A percentile compares a stretch with the other conserved stretches of the same genome.
These are phyloP conservation scores for Mycosphaerella sp. DNA, from an alignment of 2,329 filamentous ascomycete genomes.

Conservation along the genomic window DNA sequence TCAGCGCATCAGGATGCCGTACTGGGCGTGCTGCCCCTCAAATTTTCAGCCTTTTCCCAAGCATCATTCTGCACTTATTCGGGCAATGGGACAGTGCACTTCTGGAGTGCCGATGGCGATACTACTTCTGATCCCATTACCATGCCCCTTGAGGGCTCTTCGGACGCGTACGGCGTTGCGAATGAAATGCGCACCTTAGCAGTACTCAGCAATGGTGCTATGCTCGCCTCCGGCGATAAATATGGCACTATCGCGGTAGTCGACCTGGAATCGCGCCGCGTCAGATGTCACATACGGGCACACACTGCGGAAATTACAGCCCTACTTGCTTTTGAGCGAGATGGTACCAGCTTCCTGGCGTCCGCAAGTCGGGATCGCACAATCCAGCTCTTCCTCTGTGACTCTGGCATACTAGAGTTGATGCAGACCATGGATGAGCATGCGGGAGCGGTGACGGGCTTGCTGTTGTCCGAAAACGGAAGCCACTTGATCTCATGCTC, in stretches of 20 bases:
- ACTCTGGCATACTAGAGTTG: constrained; percentile 47
- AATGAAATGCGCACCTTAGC: constrained; percentile 56
- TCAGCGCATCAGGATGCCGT: constrained; percentile 55
- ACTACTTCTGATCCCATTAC: constrained; percentile 55
- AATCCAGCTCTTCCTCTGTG: constrained; percentile 79
- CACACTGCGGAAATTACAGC: constrained; percentile 81
- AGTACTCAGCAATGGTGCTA: constrained; percentile 55
- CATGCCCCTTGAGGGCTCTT: constrained; percentile 62
- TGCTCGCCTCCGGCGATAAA: constrained; percentile 78
- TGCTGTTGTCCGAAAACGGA: constrained; percentile 69
- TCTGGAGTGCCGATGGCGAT: constrained; percentile 73
- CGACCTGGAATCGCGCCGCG: constrained; percentile 55
- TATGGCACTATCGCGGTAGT: constrained; percentile 64
- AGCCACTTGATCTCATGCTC: constrained; percentile 72
- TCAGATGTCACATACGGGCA: constrained; percentile 69
- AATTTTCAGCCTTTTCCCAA: constrained; percentile 52
- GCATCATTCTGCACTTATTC: constrained; percentile 89
- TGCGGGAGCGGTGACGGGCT: constrained; percentile 71
- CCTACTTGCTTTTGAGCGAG: constrained; percentile 64
- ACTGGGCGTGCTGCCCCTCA: constrained; percentile 65
- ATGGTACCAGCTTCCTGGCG: constrained; percentile 62
- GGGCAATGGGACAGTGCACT: constrained; percentile 67
- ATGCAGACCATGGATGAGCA: constrained; percentile 92
- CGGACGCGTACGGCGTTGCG: constrained; percentile 40
- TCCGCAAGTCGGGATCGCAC: constrained; percentile 84